Conservation (phyloP, 192 early-diverging fungal genomes). For the Dissophora globulifera region DNA sequence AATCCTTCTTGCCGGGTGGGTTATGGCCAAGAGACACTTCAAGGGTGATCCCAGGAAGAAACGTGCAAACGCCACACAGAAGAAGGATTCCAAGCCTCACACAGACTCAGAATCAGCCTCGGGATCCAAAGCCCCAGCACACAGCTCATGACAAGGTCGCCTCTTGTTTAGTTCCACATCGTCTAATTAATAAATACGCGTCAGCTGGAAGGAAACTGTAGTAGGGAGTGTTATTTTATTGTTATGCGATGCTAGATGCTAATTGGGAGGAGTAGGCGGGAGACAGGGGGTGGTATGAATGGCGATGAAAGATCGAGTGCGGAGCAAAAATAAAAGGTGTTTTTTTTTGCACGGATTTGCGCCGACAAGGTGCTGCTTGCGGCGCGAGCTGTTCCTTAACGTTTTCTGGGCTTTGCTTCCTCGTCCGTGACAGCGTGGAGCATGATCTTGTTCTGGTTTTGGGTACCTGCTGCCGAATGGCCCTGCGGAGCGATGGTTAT, state of each 20-base stretch:
- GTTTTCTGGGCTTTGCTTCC: conserved; percentile 82
- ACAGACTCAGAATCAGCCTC: neutral
- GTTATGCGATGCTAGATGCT: neutral
- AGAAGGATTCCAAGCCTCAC: neutral
- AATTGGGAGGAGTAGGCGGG: neutral
- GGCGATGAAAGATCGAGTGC: neutral
- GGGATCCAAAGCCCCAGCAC: neutral
- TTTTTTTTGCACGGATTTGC: no score
- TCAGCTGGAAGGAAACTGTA: neutral
- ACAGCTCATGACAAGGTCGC: neutral
- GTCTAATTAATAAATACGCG: no score
- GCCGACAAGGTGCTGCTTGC: no score
- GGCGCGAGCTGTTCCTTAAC: no score
- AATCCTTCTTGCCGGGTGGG: conserved; percentile 13
- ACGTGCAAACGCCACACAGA: neutral
- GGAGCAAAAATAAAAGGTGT: neutral
- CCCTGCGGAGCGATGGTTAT: conserved; percentile 26
- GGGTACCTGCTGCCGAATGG: conserved; percentile 50
- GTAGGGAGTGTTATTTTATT: neutral
- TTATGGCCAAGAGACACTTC: conserved; percentile 32
- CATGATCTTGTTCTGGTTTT: conserved; percentile 78
- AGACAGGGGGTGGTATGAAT: no score
- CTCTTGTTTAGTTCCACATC: no score
- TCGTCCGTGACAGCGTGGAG: conserved; percentile 81
- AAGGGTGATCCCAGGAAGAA: conserved; percentile 50